Base-by-base conservation (phyloP, 2,329 filamentous ascomycete genomes). In the Aspergillus neoniger region DNA sequence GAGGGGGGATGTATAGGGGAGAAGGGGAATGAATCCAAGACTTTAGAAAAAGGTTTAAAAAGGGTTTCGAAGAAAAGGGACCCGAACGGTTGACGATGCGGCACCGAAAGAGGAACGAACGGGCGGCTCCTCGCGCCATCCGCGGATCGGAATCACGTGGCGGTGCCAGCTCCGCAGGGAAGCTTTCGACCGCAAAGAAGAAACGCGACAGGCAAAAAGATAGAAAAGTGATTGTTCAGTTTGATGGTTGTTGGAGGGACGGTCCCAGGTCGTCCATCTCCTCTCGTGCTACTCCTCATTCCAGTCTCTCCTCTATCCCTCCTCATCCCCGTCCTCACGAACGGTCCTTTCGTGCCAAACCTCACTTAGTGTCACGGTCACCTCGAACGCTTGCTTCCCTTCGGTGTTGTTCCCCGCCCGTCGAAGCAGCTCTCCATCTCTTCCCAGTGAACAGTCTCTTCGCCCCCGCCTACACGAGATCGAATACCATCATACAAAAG, bases 61-160 rank as follows among this genome's bases (percentile, higher is more conserved):
- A 55, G 47, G 49, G 54, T 36, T 43, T 36, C 52, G 19, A 51
- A 49, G 17, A 38, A 17, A 38, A 19, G 30, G 30, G 28, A 21
- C 36, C 17, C 23, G 39, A 55, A 47, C 38, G 48, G n/a, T 44
- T 41, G 52, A 28, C 41, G 39, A 55, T 55, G 39, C 53, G 32
- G 53, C 39, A 14, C 41, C 32, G 39, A 55, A 15, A 57, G 44
- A 55, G 9, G 54, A 30, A 30, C 23, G 54, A 30, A 30, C 23
- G 47, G 23, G n/a, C 23, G 17, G 17, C 41, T 21, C 41, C 17
- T 21, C 39, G 41, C 41, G 41, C 41, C 32, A 36, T 36, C 32
- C 32, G 32, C 32, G 44, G 58, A 58, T 60, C 58, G 55, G 21
- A 55, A 59, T 64, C 63, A 64, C 63, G 63, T 64, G 63, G 50